Evolutionary conservation across 495 filamentous ascomycete genomes (phyloP).

Genomic region (Xylaria flabelliformis): DNA sequence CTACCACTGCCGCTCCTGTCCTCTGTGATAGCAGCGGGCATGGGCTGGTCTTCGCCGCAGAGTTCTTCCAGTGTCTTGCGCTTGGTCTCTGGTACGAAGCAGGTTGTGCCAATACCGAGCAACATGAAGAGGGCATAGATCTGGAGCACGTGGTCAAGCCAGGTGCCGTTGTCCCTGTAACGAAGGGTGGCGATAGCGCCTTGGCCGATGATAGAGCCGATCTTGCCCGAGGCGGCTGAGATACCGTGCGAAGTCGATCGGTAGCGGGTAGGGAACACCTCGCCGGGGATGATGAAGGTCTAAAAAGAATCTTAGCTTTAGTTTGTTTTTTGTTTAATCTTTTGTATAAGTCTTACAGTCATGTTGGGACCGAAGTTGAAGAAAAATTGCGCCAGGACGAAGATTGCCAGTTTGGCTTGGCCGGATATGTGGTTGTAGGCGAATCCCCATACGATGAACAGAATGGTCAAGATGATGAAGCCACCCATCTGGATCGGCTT

Average conservation of each 20-base stretch:
- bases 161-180: conserved; percentile 54
- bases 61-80: conserved; percentile 69
- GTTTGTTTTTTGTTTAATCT: no score
- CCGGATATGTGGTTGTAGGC: conserved; percentile 64
- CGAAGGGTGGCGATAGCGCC: conserved; percentile 60
- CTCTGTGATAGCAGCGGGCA: conserved; percentile 16
- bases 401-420: conserved; percentile 73
- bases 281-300: conserved; percentile 90
- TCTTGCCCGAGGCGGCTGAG: conserved; percentile 82
- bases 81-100: conserved; percentile 79
- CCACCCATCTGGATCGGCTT: conserved; percentile 81
- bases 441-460: conserved; percentile 80
- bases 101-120: conserved; percentile 67
- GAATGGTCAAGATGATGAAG: conserved; percentile 70
- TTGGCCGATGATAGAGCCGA: conserved; percentile 74
- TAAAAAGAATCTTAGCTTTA: no score
- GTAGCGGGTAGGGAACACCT: conserved; percentile 89
- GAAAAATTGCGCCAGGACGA: conserved; percentile 68
- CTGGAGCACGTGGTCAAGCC: conserved; percentile 81
- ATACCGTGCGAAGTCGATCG: conserved; percentile 86
- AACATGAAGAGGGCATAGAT: conserved; percentile 86
- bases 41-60: conserved; percentile 53
- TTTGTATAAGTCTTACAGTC: conserved; percentile 44
- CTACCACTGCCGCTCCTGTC: conserved; percentile 23
- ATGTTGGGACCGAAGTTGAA: conserved; percentile 90